Percentiles rank a stretch among this genome's conserved stretches.
phyloP scores from a whole-genome alignment of 805 yeast species.

The Suhomyces emberorum region DNA sequence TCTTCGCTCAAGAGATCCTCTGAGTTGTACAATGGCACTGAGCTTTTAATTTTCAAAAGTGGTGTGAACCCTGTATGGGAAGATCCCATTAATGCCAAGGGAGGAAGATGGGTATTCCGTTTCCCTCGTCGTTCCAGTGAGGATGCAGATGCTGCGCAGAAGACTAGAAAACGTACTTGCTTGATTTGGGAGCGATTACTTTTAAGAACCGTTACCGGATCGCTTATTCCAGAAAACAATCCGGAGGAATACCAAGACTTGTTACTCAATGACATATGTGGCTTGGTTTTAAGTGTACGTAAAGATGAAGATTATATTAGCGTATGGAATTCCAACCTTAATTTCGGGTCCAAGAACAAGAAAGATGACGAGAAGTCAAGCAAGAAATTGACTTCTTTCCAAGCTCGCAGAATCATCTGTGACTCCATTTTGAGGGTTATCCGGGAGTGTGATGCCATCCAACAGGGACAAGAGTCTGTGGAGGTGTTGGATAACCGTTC shows the following conservation, averaged over 20 bases:
- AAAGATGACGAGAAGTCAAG: conserved; percentile 19
- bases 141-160: conserved; percentile 16
- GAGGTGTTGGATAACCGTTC: conserved; percentile 32
- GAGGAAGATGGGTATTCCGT: conserved; percentile 63
- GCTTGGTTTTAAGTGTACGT: conserved; percentile 57
- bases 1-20: conserved; percentile 36
- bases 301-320: conserved; percentile 57
- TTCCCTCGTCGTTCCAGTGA: conserved; percentile 32
- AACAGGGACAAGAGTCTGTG: conserved; percentile 33
- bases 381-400: conserved; percentile 39
- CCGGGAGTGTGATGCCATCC: conserved; percentile 46
- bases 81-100: conserved; percentile 55
- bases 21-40: conserved; percentile 45
- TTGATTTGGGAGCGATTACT: conserved; percentile 57
- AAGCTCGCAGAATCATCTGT: conserved; percentile 44
- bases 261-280: conserved; percentile 52
- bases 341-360: conserved; percentile 24
- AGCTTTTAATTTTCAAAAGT: conserved; percentile 53
- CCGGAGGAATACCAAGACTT: conserved; percentile 35
- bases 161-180: conserved; percentile 32
- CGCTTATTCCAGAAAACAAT: conserved; percentile 38
- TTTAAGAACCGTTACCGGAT: conserved; percentile 49
- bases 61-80: conserved; percentile 69
- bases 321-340: conserved; percentile 58
- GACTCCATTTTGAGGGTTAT: conserved; percentile 45